Conservation (phyloP, 495 filamentous ascomycete species). For the Lasiosphaeriaceae sp. region DNA sequence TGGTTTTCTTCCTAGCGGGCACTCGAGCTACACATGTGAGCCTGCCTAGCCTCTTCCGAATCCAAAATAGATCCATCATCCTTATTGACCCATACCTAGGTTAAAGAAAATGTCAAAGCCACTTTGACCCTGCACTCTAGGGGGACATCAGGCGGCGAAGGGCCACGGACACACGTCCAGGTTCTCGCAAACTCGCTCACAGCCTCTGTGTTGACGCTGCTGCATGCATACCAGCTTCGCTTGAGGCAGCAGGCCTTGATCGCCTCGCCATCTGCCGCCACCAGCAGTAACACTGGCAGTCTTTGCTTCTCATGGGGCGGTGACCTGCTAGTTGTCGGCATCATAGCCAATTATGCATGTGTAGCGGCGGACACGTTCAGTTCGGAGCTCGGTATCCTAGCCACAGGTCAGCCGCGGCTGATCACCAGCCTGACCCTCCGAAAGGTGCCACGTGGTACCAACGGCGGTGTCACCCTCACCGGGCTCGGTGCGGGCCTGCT, state of each 20-base stretch:
- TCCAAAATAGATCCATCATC: not conserved
- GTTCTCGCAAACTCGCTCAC: constrained; percentile 85
- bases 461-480: constrained; percentile 76
- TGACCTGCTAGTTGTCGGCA: constrained; percentile 53
- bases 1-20: constrained; percentile 82
- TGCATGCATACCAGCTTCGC: constrained; percentile 65
- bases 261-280: constrained; percentile 5
- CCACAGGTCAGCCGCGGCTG: constrained; percentile 69
- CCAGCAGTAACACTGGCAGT: constrained; percentile 21
- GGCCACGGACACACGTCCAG: constrained; percentile 78
- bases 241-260: constrained; percentile 31
- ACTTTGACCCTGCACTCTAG: constrained; percentile 71
- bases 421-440: constrained; percentile 75
- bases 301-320: constrained; percentile 49
- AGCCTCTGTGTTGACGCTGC: constrained; percentile 66
- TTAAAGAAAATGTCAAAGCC: constrained; percentile 84
- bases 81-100: constrained; percentile 33
- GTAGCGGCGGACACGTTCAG: constrained; percentile 92
- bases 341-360: constrained; percentile 79
- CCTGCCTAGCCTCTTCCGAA: not conserved
- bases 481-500: constrained; percentile 71
- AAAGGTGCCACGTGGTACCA: constrained; percentile 83
- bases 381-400: constrained; percentile 91
- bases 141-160: constrained; percentile 71
- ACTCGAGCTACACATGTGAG: constrained; percentile 76